Conservation (phyloP, 768 basidiomycete genomes). For the Multifurca ochricompacta region DNA sequence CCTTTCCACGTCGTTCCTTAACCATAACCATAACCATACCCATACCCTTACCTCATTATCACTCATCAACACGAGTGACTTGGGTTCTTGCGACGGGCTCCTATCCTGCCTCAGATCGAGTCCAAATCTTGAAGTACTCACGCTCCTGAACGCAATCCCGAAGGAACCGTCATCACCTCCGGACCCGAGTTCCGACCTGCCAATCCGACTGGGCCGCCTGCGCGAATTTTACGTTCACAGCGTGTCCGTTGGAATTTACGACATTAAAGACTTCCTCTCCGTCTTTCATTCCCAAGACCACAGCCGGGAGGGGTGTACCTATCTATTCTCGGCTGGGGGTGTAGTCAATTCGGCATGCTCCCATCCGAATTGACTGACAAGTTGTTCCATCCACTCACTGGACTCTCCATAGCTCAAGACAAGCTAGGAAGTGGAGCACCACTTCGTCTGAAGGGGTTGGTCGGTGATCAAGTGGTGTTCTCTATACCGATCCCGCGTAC, state of each 20-base stretch:
- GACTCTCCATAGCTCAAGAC: background rate
- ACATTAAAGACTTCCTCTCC: background rate
- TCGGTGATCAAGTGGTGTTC: background rate
- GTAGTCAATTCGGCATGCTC: background rate
- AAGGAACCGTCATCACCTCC: background rate
- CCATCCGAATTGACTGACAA: background rate
- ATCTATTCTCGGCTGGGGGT: background rate
- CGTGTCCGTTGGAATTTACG: background rate
- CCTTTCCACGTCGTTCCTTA: background rate
- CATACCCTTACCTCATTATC: background rate
- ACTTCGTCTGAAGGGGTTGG: background rate
- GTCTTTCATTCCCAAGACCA: background rate
- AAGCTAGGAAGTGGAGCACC: background rate
- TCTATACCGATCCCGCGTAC: background rate
- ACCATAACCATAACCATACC: too few relatives aligned
- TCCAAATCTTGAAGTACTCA: slow-evolving; percentile 3
- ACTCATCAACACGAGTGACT: background rate
- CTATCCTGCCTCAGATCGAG: background rate
- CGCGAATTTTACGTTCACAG: slow-evolving; percentile 1
- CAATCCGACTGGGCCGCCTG: background rate
- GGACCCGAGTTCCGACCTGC: slow-evolving; percentile 8
- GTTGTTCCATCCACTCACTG: background rate
- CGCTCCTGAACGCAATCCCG: background rate
- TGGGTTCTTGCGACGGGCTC: background rate
- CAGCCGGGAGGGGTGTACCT: background rate